Base-by-base conservation (phyloP, 2,329 filamentous ascomycete genomes). In the Trichocomaceae sp. region DNA sequence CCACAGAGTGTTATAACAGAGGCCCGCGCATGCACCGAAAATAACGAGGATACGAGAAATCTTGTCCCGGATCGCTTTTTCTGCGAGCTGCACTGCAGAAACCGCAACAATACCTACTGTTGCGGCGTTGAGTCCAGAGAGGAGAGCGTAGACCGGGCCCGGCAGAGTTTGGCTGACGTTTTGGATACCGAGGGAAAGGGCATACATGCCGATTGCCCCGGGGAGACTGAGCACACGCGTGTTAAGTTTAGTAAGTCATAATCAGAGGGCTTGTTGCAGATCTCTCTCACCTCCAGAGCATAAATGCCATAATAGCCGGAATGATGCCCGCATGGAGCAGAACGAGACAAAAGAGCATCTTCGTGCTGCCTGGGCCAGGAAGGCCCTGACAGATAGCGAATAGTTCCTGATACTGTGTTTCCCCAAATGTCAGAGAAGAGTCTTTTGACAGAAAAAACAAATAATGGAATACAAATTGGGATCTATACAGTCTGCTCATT, bases 1-100 rank as follows among this genome's bases (percentile, higher is more conserved):
- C 87, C 87, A 90, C 0, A 90, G 69, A 0, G 85, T 81, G 49
- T 83, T 88, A 61, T 89, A 89, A 48, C 86, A 75, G 60, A 90
- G 70, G 0, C 86, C 87, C 0, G 84, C 85, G 8, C 79, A 76
- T 0, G 75, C 86, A 2, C 80, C 79, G 6, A 84, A 62, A 12
- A 88, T 84, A 0, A 90, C 82, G 1, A 89, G 61, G 0, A 84
- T 70, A 1, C 86, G 73, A 0, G 85, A 84, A 2, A 86, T 47
- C 19, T 74, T 74, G 63, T 89, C 85, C 0, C 79, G 83, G 53
- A 89, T 84, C 0, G 85, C 80, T 60, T 87, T 88, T 13, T 83
- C 74, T 0, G 85, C 79, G 0, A 90, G 75, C 64, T 87, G 73
- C 0, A 88, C 82, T 0, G 84, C 86, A 1, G 87, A 85, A 0